These are phyloP conservation scores for Epicoccum sorghinum DNA, from an alignment of 2,329 filamentous ascomycete genomes.

Conservation along the genomic window DNA sequence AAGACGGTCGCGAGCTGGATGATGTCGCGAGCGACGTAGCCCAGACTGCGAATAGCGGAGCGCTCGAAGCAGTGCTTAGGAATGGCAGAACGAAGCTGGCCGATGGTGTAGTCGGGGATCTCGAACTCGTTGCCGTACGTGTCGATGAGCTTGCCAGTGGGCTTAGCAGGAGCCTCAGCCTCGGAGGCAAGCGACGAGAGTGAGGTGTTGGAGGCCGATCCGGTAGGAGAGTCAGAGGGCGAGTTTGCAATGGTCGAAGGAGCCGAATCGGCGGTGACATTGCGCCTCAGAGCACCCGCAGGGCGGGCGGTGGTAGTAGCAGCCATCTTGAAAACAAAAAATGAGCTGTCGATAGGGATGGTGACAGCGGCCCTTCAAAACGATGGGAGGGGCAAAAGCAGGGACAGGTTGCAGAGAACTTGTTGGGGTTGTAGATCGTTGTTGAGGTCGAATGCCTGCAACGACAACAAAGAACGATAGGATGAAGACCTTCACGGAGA, in stretches of 20 bases:
- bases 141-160: slow-evolving; percentile 74
- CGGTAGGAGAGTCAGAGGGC: slow-evolving; percentile 64
- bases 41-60: slow-evolving; percentile 74
- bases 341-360: slow-evolving; percentile 6
- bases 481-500: slow-evolving; percentile 19
- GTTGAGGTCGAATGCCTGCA: slow-evolving; percentile 25
- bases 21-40: slow-evolving; percentile 85
- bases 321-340: slow-evolving; percentile 33
- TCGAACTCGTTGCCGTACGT: slow-evolving; percentile 95
- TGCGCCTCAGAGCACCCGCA: slow-evolving; percentile 53
- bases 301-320: slow-evolving; percentile 63
- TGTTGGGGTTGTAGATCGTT: slow-evolving; percentile 34
- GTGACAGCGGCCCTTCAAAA: neutral
- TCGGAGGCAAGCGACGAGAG: slow-evolving; percentile 85
- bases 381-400: slow-evolving; percentile 12
- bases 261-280: slow-evolving; percentile 57
- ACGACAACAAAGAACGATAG: slow-evolving; percentile 12
- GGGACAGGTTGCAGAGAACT: slow-evolving; percentile 22
- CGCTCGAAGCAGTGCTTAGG: slow-evolving; percentile 97
- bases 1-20: slow-evolving; percentile 76
- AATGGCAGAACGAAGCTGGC: slow-evolving; percentile 95
- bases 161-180: slow-evolving; percentile 55
- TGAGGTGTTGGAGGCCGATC: slow-evolving; percentile 82
- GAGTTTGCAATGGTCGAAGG: slow-evolving; percentile 62
- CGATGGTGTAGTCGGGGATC: slow-evolving; percentile 95